These are phyloP conservation scores for Pleurotus tuoliensis DNA, from an alignment of 768 basidiomycete genomes.

Conservation along the genomic window DNA sequence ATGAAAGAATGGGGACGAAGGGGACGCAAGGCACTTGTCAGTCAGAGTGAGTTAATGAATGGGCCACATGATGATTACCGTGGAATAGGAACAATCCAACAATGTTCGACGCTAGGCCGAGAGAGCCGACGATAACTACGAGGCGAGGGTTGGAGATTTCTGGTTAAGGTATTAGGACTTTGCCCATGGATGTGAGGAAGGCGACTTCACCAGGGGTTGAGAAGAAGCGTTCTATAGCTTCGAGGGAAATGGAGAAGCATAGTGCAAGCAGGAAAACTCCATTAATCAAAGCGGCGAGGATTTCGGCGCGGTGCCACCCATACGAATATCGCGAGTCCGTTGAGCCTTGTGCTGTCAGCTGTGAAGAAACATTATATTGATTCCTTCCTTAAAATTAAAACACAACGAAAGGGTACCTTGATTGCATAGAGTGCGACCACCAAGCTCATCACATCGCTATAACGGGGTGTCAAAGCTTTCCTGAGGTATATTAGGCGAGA, in stretches of 20 bases:
- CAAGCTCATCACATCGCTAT: constrained; percentile 94
- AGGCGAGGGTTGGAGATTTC: constrained; percentile 89
- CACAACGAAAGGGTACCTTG: constrained; percentile 41
- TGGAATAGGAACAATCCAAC: constrained; percentile 94
- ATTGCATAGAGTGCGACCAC: constrained; percentile 95
- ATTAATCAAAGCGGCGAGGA: constrained; percentile 91
- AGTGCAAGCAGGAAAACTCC: constrained; percentile 96
- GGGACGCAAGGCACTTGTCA: background rate
- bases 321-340: constrained; percentile 84
- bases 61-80: constrained; percentile 44
- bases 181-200: constrained; percentile 1
- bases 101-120: constrained; percentile 89
- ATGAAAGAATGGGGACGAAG: constrained; percentile 6
- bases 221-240: constrained; percentile 90
- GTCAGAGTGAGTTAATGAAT: constrained; percentile 2
- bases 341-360: constrained; percentile 63
- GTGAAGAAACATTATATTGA: constrained; percentile 8
- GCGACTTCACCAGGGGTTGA: constrained; percentile 60
- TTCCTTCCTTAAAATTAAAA: background rate
- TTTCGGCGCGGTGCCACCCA: constrained; percentile 99
- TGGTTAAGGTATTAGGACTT: constrained; percentile 23
- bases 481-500: constrained; percentile 8
- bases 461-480: constrained; percentile 12
- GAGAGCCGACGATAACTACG: constrained; percentile 84
- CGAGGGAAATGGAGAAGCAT: constrained; percentile 92